These are phyloP conservation scores for Dryas octopetala DNA, from an alignment of 306 rosid species.

Conservation along the genomic window DNA sequence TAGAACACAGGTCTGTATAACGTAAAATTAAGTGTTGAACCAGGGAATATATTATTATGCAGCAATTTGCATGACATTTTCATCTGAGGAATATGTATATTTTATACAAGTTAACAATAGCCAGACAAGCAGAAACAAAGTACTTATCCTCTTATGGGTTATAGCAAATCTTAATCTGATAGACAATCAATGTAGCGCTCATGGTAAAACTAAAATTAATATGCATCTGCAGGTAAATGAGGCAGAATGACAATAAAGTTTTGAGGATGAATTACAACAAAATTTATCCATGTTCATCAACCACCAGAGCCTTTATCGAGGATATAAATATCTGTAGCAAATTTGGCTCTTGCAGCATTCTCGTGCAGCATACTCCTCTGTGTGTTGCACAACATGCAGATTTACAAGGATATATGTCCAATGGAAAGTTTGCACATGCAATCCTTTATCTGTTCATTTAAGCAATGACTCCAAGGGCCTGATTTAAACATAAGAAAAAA, in stretches of 20 bases:
- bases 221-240: background rate
- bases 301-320: background rate
- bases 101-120: no score
- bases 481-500: background rate
- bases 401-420: background rate
- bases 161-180: background rate
- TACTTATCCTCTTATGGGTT: background rate
- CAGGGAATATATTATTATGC: no score
- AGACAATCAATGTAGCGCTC: background rate
- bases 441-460: background rate
- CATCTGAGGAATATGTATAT: no score
- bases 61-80: background rate
- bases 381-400: background rate
- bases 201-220: background rate
- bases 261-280: background rate
- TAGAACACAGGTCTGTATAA: no score
- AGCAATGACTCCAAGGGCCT: background rate
- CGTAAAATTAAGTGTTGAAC: no score
- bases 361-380: background rate
- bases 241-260: background rate
- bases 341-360: conserved; percentile 12
- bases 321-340: background rate
- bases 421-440: background rate
- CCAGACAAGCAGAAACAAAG: background rate
- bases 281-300: background rate